A percentile compares a stretch with the other conserved stretches of the same genome.
Conservation (phyloP, 129 eudicot species). For the Flaveria linearis region DNA sequence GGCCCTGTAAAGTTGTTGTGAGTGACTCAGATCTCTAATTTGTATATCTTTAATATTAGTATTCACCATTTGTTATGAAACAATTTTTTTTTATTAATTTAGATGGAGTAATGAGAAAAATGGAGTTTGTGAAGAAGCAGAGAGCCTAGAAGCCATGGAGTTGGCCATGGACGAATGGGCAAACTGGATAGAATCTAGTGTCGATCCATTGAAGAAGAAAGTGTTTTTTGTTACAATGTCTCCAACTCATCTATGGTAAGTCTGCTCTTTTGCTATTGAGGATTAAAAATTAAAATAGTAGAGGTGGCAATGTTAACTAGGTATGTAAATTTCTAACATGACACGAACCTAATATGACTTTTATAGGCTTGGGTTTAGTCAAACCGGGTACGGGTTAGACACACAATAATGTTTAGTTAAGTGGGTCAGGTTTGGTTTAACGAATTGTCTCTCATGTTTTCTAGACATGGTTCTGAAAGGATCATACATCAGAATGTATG, state of each 20-base stretch:
- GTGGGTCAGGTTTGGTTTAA: too few relatives aligned
- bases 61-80: not conserved
- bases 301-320: not conserved
- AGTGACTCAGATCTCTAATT: constrained; percentile 37
- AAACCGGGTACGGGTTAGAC: too few relatives aligned
- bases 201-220: constrained; percentile 69
- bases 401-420: too few relatives aligned
- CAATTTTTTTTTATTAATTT: constrained; percentile 2
- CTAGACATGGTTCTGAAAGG: too few relatives aligned
- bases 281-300: not conserved
- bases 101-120: constrained; percentile 77
- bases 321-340: too few relatives aligned
- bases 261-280: not conserved
- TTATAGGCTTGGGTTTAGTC: too few relatives aligned
- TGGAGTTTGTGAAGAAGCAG: constrained; percentile 79
- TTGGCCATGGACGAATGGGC: constrained; percentile 96
- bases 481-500: too few relatives aligned
- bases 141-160: constrained; percentile 78
- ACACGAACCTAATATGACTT: too few relatives aligned
- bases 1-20: constrained; percentile 89
- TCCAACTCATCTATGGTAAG: constrained; percentile 86
- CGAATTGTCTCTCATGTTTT: too few relatives aligned
- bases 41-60: not conserved
- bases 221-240: constrained; percentile 96
- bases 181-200: constrained; percentile 63